Evolutionary conservation across 2,329 filamentous ascomycete genomes (phyloP), one percentile per base, ranked within the genome.

Genomic region (Aspergillus caelatus): DNA sequence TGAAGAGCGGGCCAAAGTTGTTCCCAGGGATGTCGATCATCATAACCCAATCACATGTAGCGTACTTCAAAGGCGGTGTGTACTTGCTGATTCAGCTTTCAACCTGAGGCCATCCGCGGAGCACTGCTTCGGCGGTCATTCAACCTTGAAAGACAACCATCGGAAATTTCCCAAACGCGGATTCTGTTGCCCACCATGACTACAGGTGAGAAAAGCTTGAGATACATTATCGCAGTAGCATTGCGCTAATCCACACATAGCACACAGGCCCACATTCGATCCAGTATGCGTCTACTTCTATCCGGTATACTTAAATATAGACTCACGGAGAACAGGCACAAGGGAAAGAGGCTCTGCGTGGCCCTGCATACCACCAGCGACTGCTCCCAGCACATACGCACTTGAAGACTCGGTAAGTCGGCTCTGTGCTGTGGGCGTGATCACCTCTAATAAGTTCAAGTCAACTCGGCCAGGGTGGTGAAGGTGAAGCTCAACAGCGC

Each of bases 311-410:
- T 41, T 55, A 78, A 72, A 80, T 66, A 46, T 26, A 36, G 43
- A 34, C 64, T 67, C 45, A 67, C 67, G 65, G 61, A 73, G 58
- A 57, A 62, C 67, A 93, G 91, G 94, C 94, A 48, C 89, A 90
- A 76, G 95, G 95, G 77, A 97, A 97, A 84, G 95, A 99, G 80
- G 93, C 94, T 73, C 90, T 93, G 64, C 91, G 93, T 73, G 95
- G 95, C 55, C 92, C 93, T 57, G 94, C 93, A 71, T 98, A 97
- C 83, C 95, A 99, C 77, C 94, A 98, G 80, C 91, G 95, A 72
- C 90, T 98, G 19, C 89, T 97, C 16, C 94, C 95, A 39, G 95
- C 95, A 36, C 91, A 99, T 79, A 98, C 92, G 14, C 89, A 92
- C 68, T 89, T 99, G 75, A 99, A 99, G 82, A 91, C 90, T 76